These are phyloP conservation scores for Nothopassalora personata DNA, from an alignment of 2,329 filamentous ascomycete genomes.

Conservation along the genomic window DNA sequence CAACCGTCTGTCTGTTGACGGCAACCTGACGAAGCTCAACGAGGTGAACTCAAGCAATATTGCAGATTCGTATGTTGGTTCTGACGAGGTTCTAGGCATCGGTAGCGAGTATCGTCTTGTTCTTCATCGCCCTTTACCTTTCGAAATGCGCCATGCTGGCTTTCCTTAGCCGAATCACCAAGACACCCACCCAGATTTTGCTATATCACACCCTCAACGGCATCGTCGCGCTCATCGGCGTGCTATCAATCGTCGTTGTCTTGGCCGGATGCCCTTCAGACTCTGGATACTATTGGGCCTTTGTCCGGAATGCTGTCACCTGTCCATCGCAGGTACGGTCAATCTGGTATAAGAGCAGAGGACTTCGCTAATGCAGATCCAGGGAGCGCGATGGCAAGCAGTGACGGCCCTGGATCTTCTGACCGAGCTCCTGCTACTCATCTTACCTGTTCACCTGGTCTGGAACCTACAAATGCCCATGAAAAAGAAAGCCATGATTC, in stretches of 20 bases:
- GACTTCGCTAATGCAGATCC: conserved; percentile 4
- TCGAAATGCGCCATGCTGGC: conserved; percentile 31
- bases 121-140: conserved; percentile 27
- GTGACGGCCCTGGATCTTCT: conserved; percentile 38
- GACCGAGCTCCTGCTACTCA: conserved; percentile 32
- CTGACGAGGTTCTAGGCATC: conserved; percentile 19
- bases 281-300: conserved; percentile 29
- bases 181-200: conserved; percentile 21
- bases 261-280: conserved; percentile 24
- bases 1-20: conserved; percentile 7
- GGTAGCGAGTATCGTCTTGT: conserved; percentile 27
- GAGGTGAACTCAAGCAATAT: conserved; percentile 16
- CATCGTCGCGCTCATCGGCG: conserved; percentile 21
- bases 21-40: conserved; percentile 21
- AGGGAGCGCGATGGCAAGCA: conserved; percentile 33
- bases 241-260: conserved; percentile 29
- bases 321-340: conserved; percentile 27
- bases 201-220: conserved; percentile 25
- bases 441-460: conserved; percentile 32
- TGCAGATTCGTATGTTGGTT: neutral
- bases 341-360: neutral
- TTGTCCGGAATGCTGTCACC: conserved; percentile 20
- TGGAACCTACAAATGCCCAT: conserved; percentile 36
- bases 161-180: conserved; percentile 31
- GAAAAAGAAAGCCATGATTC: conserved; percentile 32